Conservation (phyloP, 129 eudicot species). For the Ambrosia trifida region DNA sequence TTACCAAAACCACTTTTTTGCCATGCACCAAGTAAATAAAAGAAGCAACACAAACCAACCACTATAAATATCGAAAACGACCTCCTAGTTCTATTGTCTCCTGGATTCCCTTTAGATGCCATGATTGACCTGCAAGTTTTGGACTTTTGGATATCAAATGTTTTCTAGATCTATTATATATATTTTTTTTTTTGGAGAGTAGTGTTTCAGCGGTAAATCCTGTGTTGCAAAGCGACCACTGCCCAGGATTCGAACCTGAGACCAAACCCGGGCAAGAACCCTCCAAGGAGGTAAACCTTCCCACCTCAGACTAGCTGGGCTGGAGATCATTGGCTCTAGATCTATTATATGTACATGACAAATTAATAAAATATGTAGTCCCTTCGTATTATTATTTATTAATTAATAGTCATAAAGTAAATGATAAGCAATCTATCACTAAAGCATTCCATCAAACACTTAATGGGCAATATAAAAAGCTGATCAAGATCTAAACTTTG, state of each 20-base stretch:
- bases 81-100: constrained; percentile 57
- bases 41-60: constrained; percentile 61
- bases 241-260: too few relatives aligned
- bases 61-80: constrained; percentile 53
- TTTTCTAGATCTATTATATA: background rate
- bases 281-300: too few relatives aligned
- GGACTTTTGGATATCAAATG: background rate
- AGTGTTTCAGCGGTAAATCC: too few relatives aligned
- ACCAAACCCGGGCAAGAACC: too few relatives aligned
- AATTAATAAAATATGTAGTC: constrained; percentile 13
- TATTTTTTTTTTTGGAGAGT: too few relatives aligned
- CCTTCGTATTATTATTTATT: background rate
- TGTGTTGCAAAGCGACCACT: too few relatives aligned
- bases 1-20: constrained; percentile 69
- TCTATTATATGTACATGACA: background rate
- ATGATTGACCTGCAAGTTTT: constrained; percentile 47
- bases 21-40: constrained; percentile 68
- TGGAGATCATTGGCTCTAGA: too few relatives aligned
- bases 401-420: background rate
- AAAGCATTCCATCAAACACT: constrained; percentile 22
- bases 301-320: too few relatives aligned
- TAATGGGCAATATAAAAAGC: background rate
- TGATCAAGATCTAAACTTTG: background rate
- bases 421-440: background rate
- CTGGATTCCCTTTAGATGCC: constrained; percentile 66